A percentile compares a stretch with the other conserved stretches of the same genome.
Conservation (phyloP, 116 monocot genomes). For the Trichopus zeylanicus region DNA sequence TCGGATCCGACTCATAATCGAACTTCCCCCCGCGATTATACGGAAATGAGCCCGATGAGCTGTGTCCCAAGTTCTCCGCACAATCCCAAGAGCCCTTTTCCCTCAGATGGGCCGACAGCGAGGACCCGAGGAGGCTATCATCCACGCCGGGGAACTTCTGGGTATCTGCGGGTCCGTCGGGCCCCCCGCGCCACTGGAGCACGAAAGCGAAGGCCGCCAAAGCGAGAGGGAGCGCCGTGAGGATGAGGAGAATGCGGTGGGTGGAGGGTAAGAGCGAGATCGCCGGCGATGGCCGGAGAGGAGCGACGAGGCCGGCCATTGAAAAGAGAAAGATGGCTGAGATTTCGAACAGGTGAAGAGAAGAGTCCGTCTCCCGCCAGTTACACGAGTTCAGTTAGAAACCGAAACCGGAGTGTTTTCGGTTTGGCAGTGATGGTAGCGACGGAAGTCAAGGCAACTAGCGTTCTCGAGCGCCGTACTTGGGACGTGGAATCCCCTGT, state of each 20-base stretch:
- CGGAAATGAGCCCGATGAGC: conserved; percentile 46
- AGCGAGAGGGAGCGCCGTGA: conserved; percentile 57
- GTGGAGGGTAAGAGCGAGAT: conserved; percentile 13
- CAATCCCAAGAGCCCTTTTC: conserved; percentile 38
- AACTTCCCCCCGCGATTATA: conserved; percentile 59
- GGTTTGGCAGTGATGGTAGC: too few relatives aligned
- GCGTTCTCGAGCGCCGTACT: too few relatives aligned
- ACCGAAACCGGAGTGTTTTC: too few relatives aligned
- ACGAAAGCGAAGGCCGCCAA: conserved; percentile 76
- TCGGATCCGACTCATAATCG: conserved; percentile 28
- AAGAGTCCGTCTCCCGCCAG: too few relatives aligned
- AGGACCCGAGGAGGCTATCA: conserved; percentile 29
- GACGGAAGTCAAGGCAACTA: too few relatives aligned
- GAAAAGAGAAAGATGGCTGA: neutral
- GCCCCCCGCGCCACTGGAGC: conserved; percentile 90
- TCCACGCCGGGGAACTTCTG: conserved; percentile 73
- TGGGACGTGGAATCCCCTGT: too few relatives aligned
- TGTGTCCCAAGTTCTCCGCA: conserved; percentile 39
- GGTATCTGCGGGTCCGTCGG: conserved; percentile 41
- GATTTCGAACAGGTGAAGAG: too few relatives aligned
- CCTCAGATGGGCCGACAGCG: neutral
- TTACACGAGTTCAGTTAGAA: too few relatives aligned
- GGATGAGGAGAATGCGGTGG: conserved; percentile 50
- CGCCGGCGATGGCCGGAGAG: conserved; percentile 11
- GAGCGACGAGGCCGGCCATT: conserved; percentile 39